Percentiles rank a stretch among this genome's conserved stretches.
Evolutionary conservation across 176 grass and related monocot species (phyloP).

Genomic region (Canna indica): DNA sequence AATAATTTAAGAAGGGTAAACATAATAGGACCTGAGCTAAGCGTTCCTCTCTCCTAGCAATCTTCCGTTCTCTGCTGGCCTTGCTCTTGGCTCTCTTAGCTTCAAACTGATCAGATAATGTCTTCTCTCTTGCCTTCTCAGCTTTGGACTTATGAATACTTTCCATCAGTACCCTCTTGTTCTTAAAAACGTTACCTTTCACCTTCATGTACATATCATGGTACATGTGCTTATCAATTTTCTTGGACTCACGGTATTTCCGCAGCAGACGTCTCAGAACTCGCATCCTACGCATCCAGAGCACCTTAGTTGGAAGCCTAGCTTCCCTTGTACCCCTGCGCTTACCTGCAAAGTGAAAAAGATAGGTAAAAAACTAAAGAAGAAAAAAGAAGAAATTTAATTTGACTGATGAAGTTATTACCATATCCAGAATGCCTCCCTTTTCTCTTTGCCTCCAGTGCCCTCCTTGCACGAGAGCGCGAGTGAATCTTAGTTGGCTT

Average conservation of each 20-base stretch:
- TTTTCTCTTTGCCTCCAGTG: slow-evolving; percentile 4
- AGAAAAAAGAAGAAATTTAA: background rate
- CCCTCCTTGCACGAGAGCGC: slow-evolving; percentile 6
- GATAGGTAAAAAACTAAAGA: background rate
- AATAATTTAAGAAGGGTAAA: background rate
- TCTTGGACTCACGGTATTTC: slow-evolving; percentile 8
- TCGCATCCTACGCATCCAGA: slow-evolving; percentile 12
- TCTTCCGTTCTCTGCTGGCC: slow-evolving; percentile 5
- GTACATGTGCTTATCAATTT: slow-evolving; percentile 10
- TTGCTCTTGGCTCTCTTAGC: slow-evolving; percentile 1
- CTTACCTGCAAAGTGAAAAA: background rate
- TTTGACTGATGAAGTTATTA: background rate
- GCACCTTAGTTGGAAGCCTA: slow-evolving; percentile 9
- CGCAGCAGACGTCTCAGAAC: background rate
- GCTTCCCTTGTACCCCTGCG: slow-evolving; percentile 9
- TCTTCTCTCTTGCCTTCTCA: slow-evolving; percentile 8
- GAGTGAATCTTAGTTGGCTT: slow-evolving; percentile 9
- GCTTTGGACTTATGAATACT: slow-evolving; percentile 9
- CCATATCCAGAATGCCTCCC: slow-evolving; percentile 6
- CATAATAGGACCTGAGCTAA: background rate
- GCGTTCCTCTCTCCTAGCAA: slow-evolving; percentile 14
- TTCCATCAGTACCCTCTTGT: slow-evolving; percentile 7
- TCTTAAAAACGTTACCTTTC: slow-evolving; percentile 13
- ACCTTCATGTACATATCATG: slow-evolving; percentile 14
- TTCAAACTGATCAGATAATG: slow-evolving; percentile 4